Evolutionary conservation across 2,329 filamentous ascomycete genomes (phyloP).

Genomic region (Pyrenophora tritici-repentis): DNA sequence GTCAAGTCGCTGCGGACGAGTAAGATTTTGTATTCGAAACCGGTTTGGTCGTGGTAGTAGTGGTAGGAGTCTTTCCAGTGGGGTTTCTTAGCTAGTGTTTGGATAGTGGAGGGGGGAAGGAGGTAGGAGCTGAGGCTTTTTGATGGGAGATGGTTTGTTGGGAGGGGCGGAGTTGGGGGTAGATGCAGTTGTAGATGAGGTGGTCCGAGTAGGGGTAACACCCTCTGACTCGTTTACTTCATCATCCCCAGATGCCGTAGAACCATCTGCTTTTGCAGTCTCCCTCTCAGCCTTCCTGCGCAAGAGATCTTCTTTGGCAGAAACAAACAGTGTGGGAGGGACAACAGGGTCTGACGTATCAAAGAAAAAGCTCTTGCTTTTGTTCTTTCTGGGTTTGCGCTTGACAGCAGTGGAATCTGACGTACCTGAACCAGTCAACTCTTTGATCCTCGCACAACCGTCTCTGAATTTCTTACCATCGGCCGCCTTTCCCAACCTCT

Average conservation of each 20-base stretch:
- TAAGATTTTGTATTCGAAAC: conserved; percentile 67
- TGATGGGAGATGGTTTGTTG: not conserved
- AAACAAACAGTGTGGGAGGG: conserved; percentile 16
- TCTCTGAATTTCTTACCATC: conserved; percentile 43
- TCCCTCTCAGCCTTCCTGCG: conserved; percentile 29
- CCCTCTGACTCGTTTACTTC: no score
- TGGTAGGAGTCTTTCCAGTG: conserved; percentile 59
- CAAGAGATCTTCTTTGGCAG: conserved; percentile 29
- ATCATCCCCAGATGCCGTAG: not conserved
- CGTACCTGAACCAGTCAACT: conserved; percentile 48
- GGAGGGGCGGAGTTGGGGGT: not conserved
- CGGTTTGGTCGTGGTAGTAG: conserved; percentile 65
- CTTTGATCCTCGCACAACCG: conserved; percentile 36
- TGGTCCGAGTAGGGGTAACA: no score
- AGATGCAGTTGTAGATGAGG: not conserved
- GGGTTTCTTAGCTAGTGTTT: conserved; percentile 19
- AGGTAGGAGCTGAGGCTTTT: not conserved
- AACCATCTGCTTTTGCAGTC: conserved; percentile 12
- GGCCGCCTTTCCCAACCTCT: conserved; percentile 27
- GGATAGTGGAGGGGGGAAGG: not conserved
- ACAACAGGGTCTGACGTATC: not conserved
- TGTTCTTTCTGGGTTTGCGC: conserved; percentile 20
- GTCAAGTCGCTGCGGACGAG: conserved; percentile 60
- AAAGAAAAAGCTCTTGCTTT: conserved; percentile 34
- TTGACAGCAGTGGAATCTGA: conserved; percentile 19